Evolutionary conservation across 495 filamentous ascomycete genomes (phyloP), one percentile per base, ranked within the genome.

Genomic region (Aspergillus coremiiformis): DNA sequence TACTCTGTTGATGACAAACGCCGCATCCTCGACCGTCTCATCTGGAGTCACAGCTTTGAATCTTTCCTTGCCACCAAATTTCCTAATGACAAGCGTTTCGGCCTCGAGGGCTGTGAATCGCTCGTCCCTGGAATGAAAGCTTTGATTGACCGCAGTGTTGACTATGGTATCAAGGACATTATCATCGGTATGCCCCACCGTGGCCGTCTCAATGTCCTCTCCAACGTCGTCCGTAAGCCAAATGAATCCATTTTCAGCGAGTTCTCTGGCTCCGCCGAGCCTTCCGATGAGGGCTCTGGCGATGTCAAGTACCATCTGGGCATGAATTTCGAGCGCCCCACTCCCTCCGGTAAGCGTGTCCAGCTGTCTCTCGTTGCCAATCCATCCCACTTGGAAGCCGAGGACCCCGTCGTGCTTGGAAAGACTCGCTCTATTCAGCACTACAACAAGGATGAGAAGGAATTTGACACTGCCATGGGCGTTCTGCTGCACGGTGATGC

Each of bases 221-320:
- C 89, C 76, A 98, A 98, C 71, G 93, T 98, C 61, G 93, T 98
- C 59, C 83, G 93, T 52, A 98, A 98, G 75, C 90, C 93, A 55
- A 98, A 98, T 66, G 94, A 96, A 74, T 96, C 94, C 51, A 97
- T 98, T 68, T 98, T 98, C 77, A 94, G 87, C 70, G 93, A 98
- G 71, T 98, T 98, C 61, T 87, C 86, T 52, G 93, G 93, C 54
- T 87, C 87, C 33, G 73, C 88, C 29, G 92, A 89, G 62, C 86
- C 90, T 22, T 84, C 84, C 52, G 93, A 98, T 61, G 93, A 97
- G 71, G 93, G 93, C 51, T 97, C 94, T 44, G 93, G 93, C 55
- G 93, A 98, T 69, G 93, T 98, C 67, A 98, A 98, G 70, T 98
- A 98, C 74, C 93, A 98, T 75, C 74, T 98, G 62, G 93, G 93